A percentile compares a stretch with the other conserved stretches of the same genome.
phyloP scores from a whole-genome alignment of 805 yeast species.

The Phaffomyces thermotolerans region DNA sequence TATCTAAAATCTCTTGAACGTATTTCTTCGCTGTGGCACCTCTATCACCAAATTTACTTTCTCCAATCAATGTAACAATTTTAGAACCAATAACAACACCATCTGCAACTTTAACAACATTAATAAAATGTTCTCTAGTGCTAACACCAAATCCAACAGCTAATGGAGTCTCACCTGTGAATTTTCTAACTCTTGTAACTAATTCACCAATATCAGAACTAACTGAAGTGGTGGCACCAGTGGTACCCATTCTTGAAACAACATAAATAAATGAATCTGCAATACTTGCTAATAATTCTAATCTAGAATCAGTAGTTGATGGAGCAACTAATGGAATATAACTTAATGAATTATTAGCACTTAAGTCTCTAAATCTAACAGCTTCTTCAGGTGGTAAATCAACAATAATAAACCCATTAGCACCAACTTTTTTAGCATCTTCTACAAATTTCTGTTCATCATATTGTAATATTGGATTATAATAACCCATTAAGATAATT shows the following conservation, averaged over 20 bases:
- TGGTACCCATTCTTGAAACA: constrained; percentile 96
- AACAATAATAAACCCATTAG: constrained; percentile 88
- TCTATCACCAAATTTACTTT: constrained; percentile 52
- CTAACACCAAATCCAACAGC: constrained; percentile 98
- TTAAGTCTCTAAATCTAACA: constrained; percentile 67
- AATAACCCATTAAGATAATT: constrained; percentile 92
- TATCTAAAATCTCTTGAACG: constrained; percentile 62
- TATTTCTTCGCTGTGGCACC: constrained; percentile 58
- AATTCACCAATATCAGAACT: constrained; percentile 56
- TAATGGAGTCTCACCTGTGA: constrained; percentile 70
- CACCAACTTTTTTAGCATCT: constrained; percentile 84
- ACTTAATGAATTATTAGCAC: constrained; percentile 62
- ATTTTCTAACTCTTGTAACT: constrained; percentile 66
- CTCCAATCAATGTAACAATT: constrained; percentile 63
- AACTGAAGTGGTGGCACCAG: constrained; percentile 76
- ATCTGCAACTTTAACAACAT: constrained; percentile 76
- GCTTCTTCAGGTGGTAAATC: constrained; percentile 99
- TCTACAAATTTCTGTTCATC: constrained; percentile 81
- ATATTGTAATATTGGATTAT: constrained; percentile 83
- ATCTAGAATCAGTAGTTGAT: constrained; percentile 86
- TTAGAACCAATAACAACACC: constrained; percentile 96
- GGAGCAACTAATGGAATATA: constrained; percentile 96
- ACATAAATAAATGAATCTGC: constrained; percentile 96
- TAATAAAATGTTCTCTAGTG: constrained; percentile 80
- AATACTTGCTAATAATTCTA: constrained; percentile 67